These are phyloP conservation scores for Candida sp. DNA, from an alignment of 1,139 yeast genomes.

Conservation along the genomic window DNA sequence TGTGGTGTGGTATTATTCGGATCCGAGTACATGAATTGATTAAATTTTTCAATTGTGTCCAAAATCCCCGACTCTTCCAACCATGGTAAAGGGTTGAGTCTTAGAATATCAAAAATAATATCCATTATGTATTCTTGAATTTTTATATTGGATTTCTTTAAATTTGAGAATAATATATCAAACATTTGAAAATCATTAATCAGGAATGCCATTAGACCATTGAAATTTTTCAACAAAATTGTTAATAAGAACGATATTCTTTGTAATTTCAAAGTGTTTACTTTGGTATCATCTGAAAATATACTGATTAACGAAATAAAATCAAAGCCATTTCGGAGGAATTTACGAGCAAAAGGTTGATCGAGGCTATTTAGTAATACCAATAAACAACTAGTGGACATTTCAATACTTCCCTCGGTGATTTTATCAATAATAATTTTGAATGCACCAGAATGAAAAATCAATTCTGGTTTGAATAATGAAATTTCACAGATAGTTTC, in stretches of 20 bases:
- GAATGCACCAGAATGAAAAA: conserved; percentile 65
- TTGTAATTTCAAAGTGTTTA: conserved; percentile 39
- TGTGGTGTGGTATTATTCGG: neutral
- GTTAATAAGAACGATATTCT: conserved; percentile 62
- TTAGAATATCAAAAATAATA: conserved; percentile 63
- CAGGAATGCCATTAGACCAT: conserved; percentile 71
- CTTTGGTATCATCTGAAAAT: conserved; percentile 31
- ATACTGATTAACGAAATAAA: conserved; percentile 63
- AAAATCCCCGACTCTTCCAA: conserved; percentile 34
- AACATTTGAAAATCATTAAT: conserved; percentile 57
- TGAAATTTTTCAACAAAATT: conserved; percentile 64
- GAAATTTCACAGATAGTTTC: conserved; percentile 76
- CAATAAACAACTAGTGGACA: conserved; percentile 53
- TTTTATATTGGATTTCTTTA: conserved; percentile 52
- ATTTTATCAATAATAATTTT: conserved; percentile 55
- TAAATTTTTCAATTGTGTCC: conserved; percentile 18
- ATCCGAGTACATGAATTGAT: conserved; percentile 4
- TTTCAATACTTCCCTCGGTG: conserved; percentile 59
- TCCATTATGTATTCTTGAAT: conserved; percentile 69
- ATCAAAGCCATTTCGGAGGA: conserved; percentile 60
- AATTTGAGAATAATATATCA: conserved; percentile 56
- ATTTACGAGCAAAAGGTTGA: conserved; percentile 51
- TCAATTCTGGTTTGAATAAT: conserved; percentile 55
- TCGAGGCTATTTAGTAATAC: conserved; percentile 62
- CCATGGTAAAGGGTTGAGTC: conserved; percentile 64